A percentile compares a stretch with the other conserved stretches of the same genome.
Evolutionary conservation across 1,284 basidiomycete genomes (phyloP).

Genomic region (Caloboletus firmus): DNA sequence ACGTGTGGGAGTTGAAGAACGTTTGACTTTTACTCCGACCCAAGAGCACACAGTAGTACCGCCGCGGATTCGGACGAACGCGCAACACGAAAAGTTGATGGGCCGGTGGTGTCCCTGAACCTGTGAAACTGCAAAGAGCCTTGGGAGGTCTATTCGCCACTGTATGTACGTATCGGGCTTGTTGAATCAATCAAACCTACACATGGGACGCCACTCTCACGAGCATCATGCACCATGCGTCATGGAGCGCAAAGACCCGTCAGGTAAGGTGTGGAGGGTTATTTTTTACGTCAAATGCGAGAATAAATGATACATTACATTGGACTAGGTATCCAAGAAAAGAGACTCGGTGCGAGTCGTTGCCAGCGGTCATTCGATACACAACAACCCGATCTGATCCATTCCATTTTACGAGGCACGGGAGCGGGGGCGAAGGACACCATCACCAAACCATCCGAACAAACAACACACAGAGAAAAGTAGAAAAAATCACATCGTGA

Average conservation of each 20-base stretch:
- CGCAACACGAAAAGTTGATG: no score
- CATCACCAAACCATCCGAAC: not conserved
- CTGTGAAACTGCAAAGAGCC: no score
- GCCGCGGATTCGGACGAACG: no score
- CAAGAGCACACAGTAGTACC: no score
- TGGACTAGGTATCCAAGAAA: not conserved
- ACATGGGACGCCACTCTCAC: not conserved
- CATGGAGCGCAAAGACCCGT: not conserved
- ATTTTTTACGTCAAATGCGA: not conserved
- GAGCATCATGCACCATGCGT: not conserved
- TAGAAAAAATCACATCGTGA: not conserved
- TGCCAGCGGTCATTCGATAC: not conserved
- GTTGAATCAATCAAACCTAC: no score
- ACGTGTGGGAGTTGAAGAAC: no score
- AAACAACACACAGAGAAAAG: not conserved
- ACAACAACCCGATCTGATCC: not conserved
- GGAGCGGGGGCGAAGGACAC: not conserved
- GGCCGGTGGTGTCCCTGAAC: no score
- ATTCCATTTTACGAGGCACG: not conserved
- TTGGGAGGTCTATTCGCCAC: no score
- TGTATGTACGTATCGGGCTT: no score
- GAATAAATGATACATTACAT: constrained; percentile 1
- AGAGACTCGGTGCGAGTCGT: not conserved
- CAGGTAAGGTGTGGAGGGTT: not conserved
- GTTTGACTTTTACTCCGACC: no score